These are phyloP conservation scores for Monotropa hypopitys DNA, from an alignment of 179 eudicot genomes.

Conservation along the genomic window DNA sequence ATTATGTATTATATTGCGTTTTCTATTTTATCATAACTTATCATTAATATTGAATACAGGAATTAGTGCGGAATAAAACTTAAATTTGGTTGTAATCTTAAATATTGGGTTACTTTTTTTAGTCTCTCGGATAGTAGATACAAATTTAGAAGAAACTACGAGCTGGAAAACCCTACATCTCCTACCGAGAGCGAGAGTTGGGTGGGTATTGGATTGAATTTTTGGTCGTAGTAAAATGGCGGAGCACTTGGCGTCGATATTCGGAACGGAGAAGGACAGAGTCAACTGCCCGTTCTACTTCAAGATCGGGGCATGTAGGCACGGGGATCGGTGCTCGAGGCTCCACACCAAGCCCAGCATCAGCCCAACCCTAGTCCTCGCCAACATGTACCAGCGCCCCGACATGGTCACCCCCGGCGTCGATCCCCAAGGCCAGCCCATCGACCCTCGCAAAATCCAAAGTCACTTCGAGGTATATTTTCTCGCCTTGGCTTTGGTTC, in stretches of 20 bases:
- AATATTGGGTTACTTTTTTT: too few species aligned
- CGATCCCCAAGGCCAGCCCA: conserved; percentile 72
- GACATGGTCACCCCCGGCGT: conserved; percentile 93
- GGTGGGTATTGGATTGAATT: neutral
- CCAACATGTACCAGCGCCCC: conserved; percentile 70
- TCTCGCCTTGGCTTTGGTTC: neutral
- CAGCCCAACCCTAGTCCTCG: conserved; percentile 68
- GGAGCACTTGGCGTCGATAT: conserved; percentile 87
- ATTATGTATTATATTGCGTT: too few species aligned
- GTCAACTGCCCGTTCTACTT: conserved; percentile 95
- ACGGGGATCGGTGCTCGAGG: conserved; percentile 82
- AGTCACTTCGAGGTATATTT: conserved; percentile 64
- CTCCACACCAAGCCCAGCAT: conserved; percentile 84
- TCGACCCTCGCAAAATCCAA: conserved; percentile 76
- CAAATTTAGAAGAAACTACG: neutral
- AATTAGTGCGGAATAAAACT: too few species aligned
- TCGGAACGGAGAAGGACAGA: conserved; percentile 94
- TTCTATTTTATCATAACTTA: too few species aligned
- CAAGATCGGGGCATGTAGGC: conserved; percentile 95
- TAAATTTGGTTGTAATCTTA: too few species aligned
- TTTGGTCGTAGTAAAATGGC: conserved; percentile 36
- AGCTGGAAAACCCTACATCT: neutral
- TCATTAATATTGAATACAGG: too few species aligned
- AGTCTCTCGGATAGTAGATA: too few species aligned
- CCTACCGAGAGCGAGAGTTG: neutral